These are phyloP conservation scores for Kurtzmaniella fragi DNA, from an alignment of 805 yeast species.

Conservation along the genomic window DNA sequence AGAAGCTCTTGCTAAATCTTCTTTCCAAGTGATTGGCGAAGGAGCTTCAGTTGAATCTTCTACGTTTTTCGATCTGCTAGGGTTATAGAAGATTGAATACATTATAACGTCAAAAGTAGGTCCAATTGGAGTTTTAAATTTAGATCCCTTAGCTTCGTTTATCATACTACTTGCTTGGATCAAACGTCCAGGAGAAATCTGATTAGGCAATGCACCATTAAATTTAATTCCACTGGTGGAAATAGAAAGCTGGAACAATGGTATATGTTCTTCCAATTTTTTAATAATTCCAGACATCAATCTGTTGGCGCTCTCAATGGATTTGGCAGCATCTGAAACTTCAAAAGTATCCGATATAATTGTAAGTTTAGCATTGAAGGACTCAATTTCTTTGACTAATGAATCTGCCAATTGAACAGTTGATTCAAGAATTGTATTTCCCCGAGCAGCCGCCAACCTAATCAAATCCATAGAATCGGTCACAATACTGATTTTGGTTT, in stretches of 20 bases:
- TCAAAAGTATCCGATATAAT: slow-evolving; percentile 28
- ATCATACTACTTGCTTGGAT: slow-evolving; percentile 56
- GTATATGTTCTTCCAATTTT: slow-evolving; percentile 64
- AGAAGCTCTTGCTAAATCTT: slow-evolving; percentile 55
- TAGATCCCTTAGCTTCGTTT: background rate
- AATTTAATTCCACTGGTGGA: slow-evolving; percentile 66
- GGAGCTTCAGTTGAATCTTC: slow-evolving; percentile 15
- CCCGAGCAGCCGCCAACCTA: slow-evolving; percentile 56
- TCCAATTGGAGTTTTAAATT: slow-evolving; percentile 39
- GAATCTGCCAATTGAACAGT: slow-evolving; percentile 51
- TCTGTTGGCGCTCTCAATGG: slow-evolving; percentile 42
- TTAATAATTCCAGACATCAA: slow-evolving; percentile 44
- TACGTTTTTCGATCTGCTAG: slow-evolving; percentile 35
- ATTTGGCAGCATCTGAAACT: slow-evolving; percentile 25
- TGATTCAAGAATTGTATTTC: slow-evolving; percentile 52
- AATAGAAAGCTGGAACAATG: slow-evolving; percentile 59
- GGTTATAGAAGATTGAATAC: slow-evolving; percentile 60
- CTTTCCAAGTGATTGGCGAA: slow-evolving; percentile 64
- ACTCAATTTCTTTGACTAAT: slow-evolving; percentile 52
- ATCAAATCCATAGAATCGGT: slow-evolving; percentile 66
- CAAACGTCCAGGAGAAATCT: slow-evolving; percentile 59
- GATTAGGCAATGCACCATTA: slow-evolving; percentile 42
- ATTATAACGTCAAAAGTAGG: slow-evolving; percentile 53
- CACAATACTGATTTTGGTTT: slow-evolving; percentile 55
- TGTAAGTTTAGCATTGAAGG: slow-evolving; percentile 48